Percentiles rank a stretch among this genome's conserved stretches.
These are phyloP conservation scores for Candida namnaoensis DNA, from an alignment of 805 yeast species.

Conservation along the genomic window DNA sequence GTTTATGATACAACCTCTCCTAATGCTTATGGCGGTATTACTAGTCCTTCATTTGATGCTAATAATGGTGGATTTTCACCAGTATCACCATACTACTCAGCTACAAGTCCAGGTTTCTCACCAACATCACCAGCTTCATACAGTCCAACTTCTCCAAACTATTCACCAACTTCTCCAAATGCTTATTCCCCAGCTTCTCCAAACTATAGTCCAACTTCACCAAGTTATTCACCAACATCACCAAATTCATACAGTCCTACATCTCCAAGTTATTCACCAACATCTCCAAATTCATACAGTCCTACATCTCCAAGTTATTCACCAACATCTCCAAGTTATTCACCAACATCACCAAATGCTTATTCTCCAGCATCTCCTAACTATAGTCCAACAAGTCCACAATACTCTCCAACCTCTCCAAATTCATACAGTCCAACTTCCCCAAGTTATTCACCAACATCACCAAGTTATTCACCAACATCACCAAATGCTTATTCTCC, in stretches of 20 bases:
- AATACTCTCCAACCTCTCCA: conserved; percentile 39
- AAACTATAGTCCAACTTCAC: conserved; percentile 33
- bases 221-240: conserved; percentile 53
- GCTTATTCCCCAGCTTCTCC: conserved; percentile 40
- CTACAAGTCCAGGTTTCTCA: conserved; percentile 74
- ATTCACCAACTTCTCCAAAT: conserved; percentile 56
- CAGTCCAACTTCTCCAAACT: conserved; percentile 62
- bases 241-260: conserved; percentile 61
- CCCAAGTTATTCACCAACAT: conserved; percentile 50
- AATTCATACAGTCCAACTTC: conserved; percentile 37
- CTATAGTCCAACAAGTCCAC: conserved; percentile 35
- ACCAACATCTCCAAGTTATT: conserved; percentile 60
- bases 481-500: conserved; percentile 54
- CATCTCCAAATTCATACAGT: conserved; percentile 60
- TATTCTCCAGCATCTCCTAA: conserved; percentile 40
- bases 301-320: conserved; percentile 71
- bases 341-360: conserved; percentile 52
- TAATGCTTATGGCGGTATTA: conserved; percentile 28
- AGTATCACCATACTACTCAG: conserved; percentile 60
- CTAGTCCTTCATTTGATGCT: neutral
- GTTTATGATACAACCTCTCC: conserved; percentile 41
- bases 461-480: conserved; percentile 60
- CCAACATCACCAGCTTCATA: conserved; percentile 73
- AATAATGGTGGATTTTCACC: conserved; percentile 32
- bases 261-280: conserved; percentile 66